Evolutionary conservation across 2,329 filamentous ascomycete genomes (phyloP).

Genomic region (Zasmidium angulare): DNA sequence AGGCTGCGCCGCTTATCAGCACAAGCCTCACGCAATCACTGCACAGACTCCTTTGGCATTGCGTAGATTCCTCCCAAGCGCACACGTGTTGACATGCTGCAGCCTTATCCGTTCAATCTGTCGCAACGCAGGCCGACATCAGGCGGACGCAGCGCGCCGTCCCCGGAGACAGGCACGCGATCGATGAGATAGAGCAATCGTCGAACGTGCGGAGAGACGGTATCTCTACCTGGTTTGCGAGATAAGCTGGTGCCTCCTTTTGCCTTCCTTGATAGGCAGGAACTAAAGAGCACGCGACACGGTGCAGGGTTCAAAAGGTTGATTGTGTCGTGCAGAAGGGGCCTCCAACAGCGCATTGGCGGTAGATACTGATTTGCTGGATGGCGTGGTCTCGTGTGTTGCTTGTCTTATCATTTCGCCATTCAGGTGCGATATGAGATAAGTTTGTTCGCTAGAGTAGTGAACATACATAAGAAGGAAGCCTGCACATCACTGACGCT

Average conservation of each 20-base stretch:
- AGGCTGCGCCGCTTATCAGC: neutral
- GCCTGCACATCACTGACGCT: neutral
- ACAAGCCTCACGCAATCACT: neutral
- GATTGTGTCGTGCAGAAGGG: conserved; percentile 5
- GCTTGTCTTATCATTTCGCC: neutral
- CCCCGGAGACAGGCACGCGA: neutral
- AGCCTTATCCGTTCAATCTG: neutral
- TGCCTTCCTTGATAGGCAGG: conserved; percentile 10
- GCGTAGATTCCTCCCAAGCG: neutral
- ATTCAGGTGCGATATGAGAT: conserved; percentile 2
- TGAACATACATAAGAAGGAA: conserved; percentile 3
- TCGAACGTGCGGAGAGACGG: conserved; percentile 8
- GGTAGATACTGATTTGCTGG: conserved; percentile 5
- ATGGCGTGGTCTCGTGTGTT: neutral
- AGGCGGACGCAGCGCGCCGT: neutral
- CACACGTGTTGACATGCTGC: neutral
- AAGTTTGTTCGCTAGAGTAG: neutral
- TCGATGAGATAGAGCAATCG: neutral
- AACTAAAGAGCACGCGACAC: conserved; percentile 6
- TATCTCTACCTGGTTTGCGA: conserved; percentile 3
- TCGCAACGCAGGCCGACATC: neutral
- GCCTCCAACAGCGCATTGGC: neutral
- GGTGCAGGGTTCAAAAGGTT: conserved; percentile 5
- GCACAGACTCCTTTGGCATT: neutral
- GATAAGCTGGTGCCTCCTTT: conserved; percentile 8